These are phyloP conservation scores for Ceratobasidium papillatum DNA, from an alignment of 1,284 basidiomycete genomes.

Conservation along the genomic window DNA sequence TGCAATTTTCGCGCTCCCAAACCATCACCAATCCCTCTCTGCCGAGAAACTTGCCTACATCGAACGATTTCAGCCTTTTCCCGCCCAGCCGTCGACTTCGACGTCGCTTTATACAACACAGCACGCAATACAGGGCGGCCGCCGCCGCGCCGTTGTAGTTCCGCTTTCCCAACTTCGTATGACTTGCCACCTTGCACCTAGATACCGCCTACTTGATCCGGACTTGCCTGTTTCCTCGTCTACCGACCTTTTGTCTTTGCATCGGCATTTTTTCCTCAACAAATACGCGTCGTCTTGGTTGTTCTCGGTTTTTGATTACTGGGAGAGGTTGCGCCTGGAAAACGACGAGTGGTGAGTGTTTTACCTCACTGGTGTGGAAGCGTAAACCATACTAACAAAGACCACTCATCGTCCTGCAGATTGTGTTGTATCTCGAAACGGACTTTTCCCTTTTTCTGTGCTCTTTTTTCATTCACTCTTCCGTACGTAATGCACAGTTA, in stretches of 20 bases:
- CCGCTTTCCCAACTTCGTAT: not conserved
- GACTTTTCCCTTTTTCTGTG: too few relatives aligned
- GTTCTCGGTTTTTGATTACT: not conserved
- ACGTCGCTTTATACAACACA: not conserved
- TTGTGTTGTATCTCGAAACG: too few relatives aligned
- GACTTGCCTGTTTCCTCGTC: not conserved
- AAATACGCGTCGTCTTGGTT: not conserved
- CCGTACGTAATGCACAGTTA: too few relatives aligned
- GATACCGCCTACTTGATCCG: not conserved
- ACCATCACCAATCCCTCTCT: not conserved
- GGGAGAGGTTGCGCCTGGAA: not conserved
- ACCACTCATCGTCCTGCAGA: too few relatives aligned
- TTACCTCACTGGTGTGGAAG: too few relatives aligned
- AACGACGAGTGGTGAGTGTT: too few relatives aligned
- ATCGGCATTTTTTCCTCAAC: conserved; percentile 6
- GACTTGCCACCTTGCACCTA: conserved; percentile 16
- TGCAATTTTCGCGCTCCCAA: conserved; percentile 7
- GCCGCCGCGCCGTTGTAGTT: not conserved
- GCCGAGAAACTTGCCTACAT: conserved; percentile 6
- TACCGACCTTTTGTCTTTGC: not conserved
- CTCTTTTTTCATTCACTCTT: too few relatives aligned
- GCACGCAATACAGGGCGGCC: not conserved
- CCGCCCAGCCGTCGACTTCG: not conserved
- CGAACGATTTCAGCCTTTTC: not conserved
- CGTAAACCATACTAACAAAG: too few relatives aligned